Percentiles rank a stretch among this genome's conserved stretches.
Conservation (phyloP, 1,284 basidiomycete species). For the Melampsora americana region DNA sequence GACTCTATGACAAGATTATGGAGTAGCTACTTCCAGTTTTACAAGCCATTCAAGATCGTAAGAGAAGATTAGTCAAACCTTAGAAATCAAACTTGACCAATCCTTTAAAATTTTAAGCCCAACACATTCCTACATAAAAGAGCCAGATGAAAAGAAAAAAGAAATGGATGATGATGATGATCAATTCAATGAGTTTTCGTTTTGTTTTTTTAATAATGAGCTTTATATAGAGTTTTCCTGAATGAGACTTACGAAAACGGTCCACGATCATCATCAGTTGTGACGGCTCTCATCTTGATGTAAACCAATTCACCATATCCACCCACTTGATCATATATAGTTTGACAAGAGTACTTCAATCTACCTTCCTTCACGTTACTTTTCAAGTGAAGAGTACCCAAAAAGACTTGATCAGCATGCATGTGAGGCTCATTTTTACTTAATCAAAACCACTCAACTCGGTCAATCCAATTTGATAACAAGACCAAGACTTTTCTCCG, state of each 20-base stretch:
- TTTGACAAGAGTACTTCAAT: slow-evolving; percentile 26
- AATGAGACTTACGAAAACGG: slow-evolving; percentile 35
- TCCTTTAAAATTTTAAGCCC: no score
- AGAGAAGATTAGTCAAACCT: no score
- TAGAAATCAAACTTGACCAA: no score
- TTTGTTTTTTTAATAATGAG: no score
- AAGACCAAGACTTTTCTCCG: slow-evolving; percentile 23
- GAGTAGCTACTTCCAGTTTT: no score
- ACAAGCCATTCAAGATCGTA: no score
- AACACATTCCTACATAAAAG: no score
- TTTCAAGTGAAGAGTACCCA: not conserved
- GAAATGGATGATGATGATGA: no score
- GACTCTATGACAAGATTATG: no score
- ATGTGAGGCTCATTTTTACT: not conserved
- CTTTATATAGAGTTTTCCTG: no score
- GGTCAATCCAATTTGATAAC: slow-evolving; percentile 28
- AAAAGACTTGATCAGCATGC: not conserved
- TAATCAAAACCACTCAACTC: not conserved
- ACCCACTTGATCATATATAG: slow-evolving; percentile 9
- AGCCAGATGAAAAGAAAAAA: no score
- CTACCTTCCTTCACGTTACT: slow-evolving; percentile 38
- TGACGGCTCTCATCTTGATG: slow-evolving; percentile 28
- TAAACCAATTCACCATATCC: slow-evolving; percentile 5
- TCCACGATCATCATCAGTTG: slow-evolving; percentile 16
- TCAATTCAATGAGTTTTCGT: no score